Evolutionary conservation across 495 filamentous ascomycete species (phyloP).

Genomic region (Neurospora cerealis): DNA sequence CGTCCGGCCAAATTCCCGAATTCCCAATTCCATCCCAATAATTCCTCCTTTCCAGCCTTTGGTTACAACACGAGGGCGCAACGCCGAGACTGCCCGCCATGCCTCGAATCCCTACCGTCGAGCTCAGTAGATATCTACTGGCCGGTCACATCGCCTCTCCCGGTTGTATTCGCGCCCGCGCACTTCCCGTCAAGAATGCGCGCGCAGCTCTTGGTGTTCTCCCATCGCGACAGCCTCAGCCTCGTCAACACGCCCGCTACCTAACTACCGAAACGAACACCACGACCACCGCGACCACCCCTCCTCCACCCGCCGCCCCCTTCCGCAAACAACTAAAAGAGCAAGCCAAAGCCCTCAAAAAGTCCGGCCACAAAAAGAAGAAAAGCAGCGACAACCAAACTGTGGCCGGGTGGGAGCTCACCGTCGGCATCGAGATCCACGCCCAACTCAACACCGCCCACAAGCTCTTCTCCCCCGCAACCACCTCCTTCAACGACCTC

Average conservation of each 20-base stretch:
- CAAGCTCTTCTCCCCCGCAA: constrained; percentile 78
- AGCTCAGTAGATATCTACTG: constrained; percentile 39
- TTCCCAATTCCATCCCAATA: not conserved
- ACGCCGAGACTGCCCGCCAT: constrained; percentile 6
- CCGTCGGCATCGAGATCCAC: constrained; percentile 94
- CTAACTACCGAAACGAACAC: not conserved
- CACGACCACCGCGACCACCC: not conserved
- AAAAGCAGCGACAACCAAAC: constrained; percentile 36
- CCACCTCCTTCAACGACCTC: constrained; percentile 50
- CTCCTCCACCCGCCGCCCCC: constrained; percentile 26
- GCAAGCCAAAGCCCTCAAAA: constrained; percentile 46
- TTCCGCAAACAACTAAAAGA: constrained; percentile 70
- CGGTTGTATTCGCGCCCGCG: constrained; percentile 29
- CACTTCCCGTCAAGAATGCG: not conserved
- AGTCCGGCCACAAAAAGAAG: constrained; percentile 25
- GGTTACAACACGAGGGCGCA: not conserved
- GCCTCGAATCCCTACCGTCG: constrained; percentile 25
- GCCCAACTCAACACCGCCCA: constrained; percentile 80
- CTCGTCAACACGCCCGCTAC: not conserved
- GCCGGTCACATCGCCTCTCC: constrained; percentile 28
- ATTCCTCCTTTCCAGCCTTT: not conserved
- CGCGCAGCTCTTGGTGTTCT: not conserved
- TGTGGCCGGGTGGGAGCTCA: constrained; percentile 70
- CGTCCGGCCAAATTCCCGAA: not conserved
- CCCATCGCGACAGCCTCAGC: not conserved